Evolutionary conservation across 371 early-diverging fungal species (phyloP).

Genomic region (Syncephalastrum racemosum): DNA sequence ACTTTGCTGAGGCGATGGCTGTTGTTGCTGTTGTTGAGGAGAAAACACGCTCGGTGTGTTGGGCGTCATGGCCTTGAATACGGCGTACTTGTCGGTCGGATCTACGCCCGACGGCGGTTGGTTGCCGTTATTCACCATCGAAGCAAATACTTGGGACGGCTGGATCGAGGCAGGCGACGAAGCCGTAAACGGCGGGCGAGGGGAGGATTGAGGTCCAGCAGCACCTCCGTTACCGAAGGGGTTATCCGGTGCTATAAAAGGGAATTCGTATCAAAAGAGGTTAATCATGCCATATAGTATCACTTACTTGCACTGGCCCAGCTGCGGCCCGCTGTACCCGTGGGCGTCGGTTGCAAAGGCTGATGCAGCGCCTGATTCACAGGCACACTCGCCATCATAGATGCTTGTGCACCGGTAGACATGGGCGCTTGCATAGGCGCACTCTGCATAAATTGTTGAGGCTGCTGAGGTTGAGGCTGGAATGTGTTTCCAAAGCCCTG

Average conservation of each 20-base stretch:
- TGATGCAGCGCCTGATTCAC: constrained; percentile 30
- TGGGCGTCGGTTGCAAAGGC: constrained; percentile 21
- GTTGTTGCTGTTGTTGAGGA: constrained; percentile 17
- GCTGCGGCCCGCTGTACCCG: constrained; percentile 25
- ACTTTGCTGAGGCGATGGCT: constrained; percentile 3
- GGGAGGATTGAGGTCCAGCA: constrained; percentile 11
- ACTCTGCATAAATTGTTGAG: constrained; percentile 25
- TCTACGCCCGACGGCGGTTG: constrained; percentile 9
- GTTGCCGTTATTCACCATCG: constrained; percentile 18
- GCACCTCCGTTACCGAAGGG: constrained; percentile 32
- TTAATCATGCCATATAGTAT: neutral
- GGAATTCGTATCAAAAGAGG: neutral
- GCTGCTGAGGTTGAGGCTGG: constrained; percentile 18
- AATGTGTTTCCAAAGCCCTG: constrained; percentile 23
- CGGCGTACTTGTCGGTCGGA: constrained; percentile 43
- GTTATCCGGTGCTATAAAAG: constrained; percentile 42
- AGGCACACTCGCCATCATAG: constrained; percentile 13
- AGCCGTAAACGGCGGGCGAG: constrained; percentile 23
- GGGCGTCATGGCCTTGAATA: constrained; percentile 37
- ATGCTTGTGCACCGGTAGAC: neutral
- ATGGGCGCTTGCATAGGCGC: constrained; percentile 11
- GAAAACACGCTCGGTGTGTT: constrained; percentile 39
- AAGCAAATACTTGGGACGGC: constrained; percentile 27
- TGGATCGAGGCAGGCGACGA: constrained; percentile 8
- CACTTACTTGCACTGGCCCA: constrained; percentile 45